Base-by-base conservation (phyloP, 768 basidiomycete species). In the Terana coerulea region DNA sequence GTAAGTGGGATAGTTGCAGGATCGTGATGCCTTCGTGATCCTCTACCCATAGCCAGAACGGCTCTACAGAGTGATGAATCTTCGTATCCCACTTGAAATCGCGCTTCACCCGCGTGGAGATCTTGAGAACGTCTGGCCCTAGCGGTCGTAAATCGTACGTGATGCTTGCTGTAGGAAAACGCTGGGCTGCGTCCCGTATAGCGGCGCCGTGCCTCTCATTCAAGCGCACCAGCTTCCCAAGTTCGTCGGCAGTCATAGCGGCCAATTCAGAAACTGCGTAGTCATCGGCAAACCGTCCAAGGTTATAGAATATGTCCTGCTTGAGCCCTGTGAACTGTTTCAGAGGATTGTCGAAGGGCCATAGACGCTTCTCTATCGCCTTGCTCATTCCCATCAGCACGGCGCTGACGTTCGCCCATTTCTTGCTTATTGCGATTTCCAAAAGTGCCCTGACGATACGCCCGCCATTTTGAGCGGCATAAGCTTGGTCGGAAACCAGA, bases 1-100 rank as follows among this genome's bases (percentile, higher is more conserved):
- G 60, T 22, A 95, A 69, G 60, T 88, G 83, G 0, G 83, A 72
- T 47, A 88, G 76, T 62, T 95, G 94, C 10, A 94, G 77, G 60
- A 98, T 95, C 31, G 78, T 77, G n/a, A 78, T 57, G n/a, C 83
- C 86, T 29, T 86, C 78, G 31, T 85, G 76, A 61, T 95, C 92
- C 69, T 98, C 94, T 2, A 97, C 72, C 97, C 97, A 98, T 26
- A 99, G 67, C 86, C 91, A 98, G 69, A 98, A 98, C 1, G 91
- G 87, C 66, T 98, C 92, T 1, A 74, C 72, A 10, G 71, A 73
- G 0, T 87, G 88, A 59, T 97, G 94, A 2, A 85, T 59, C 64
- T 80, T 88, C 22, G 71, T 60, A 58, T 75, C 87, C 95, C 97
- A 98, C 12, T 77, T 77, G 67, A 98, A 99, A 6, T 76, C 69